These are phyloP conservation scores for Beauveria bassiana DNA, from an alignment of 2,329 filamentous ascomycete genomes.

Conservation along the genomic window DNA sequence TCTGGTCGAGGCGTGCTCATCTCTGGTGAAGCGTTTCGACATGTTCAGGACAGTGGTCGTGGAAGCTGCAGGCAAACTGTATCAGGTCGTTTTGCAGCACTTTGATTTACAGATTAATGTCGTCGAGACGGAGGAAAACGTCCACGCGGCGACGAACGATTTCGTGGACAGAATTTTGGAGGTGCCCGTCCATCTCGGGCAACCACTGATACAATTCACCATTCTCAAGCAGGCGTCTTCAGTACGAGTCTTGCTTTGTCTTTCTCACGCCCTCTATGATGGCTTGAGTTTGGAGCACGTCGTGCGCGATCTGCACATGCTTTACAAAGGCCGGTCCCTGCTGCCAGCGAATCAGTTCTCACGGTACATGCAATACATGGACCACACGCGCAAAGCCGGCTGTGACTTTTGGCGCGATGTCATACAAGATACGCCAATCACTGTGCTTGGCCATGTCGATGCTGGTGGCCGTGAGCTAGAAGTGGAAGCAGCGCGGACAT, in stretches of 20 bases:
- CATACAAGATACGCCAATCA: neutral
- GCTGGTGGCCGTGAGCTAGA: neutral
- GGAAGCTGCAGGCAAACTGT: conserved; percentile 1
- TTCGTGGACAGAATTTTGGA: neutral
- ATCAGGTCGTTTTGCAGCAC: neutral
- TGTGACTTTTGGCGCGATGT: neutral
- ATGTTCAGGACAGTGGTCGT: conserved; percentile 14
- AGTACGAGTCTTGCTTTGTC: neutral
- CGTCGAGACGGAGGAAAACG: neutral
- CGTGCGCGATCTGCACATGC: neutral
- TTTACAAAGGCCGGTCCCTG: neutral
- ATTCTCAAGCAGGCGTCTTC: neutral
- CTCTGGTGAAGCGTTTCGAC: conserved; percentile 12
- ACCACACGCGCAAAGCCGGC: neutral
- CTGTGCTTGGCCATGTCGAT: neutral
- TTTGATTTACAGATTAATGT: neutral
- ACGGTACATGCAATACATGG: neutral
- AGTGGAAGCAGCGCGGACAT: neutral
- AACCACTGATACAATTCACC: neutral
- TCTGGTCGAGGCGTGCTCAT: neutral
- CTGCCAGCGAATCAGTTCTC: neutral
- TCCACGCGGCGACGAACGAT: neutral
- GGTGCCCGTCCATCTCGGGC: neutral
- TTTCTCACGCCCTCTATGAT: neutral
- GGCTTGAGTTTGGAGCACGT: neutral